Evolutionary conservation across 2,329 filamentous ascomycete species (phyloP).

Genomic region (Trematosphaeria pertusa): DNA sequence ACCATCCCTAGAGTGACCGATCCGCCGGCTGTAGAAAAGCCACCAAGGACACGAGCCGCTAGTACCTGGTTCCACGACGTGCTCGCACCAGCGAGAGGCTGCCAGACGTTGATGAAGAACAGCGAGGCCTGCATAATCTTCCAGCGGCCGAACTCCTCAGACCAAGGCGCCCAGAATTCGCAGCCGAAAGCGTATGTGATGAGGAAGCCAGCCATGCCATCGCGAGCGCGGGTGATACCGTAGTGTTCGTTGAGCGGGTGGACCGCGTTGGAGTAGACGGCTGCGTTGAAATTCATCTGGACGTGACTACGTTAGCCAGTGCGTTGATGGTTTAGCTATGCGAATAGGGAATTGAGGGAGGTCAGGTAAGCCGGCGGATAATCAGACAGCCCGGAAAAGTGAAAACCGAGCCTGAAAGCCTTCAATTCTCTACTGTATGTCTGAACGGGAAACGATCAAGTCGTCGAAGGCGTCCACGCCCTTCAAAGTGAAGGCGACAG

Average conservation of each 20-base stretch:
- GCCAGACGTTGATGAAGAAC: slow-evolving; percentile 73
- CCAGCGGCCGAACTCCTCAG: slow-evolving; percentile 79
- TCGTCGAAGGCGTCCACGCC: too few species aligned
- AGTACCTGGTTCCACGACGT: slow-evolving; percentile 72
- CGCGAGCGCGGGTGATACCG: slow-evolving; percentile 28
- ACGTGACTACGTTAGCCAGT: too few species aligned
- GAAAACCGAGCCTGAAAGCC: too few species aligned
- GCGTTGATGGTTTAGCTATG: too few species aligned
- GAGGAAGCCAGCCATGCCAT: slow-evolving; percentile 12
- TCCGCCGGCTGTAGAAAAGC: slow-evolving; percentile 61
- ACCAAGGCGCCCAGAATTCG: slow-evolving; percentile 81
- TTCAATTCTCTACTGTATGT: too few species aligned
- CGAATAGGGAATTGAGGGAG: too few species aligned
- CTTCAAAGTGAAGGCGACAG: too few species aligned
- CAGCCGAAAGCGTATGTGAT: slow-evolving; percentile 83
- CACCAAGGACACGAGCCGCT: slow-evolving; percentile 56
- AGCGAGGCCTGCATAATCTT: slow-evolving; percentile 74
- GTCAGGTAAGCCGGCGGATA: too few species aligned
- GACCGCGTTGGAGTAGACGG: slow-evolving; percentile 59
- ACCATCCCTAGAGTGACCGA: slow-evolving; percentile 68
- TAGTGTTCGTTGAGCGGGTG: slow-evolving; percentile 65
- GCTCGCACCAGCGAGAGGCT: slow-evolving; percentile 66
- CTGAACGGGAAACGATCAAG: too few species aligned
- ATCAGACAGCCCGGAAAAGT: too few species aligned
- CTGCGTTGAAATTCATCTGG: too few species aligned